Evolutionary conservation across 257 asterid species (phyloP).

Genomic region (Misopates orontium): DNA sequence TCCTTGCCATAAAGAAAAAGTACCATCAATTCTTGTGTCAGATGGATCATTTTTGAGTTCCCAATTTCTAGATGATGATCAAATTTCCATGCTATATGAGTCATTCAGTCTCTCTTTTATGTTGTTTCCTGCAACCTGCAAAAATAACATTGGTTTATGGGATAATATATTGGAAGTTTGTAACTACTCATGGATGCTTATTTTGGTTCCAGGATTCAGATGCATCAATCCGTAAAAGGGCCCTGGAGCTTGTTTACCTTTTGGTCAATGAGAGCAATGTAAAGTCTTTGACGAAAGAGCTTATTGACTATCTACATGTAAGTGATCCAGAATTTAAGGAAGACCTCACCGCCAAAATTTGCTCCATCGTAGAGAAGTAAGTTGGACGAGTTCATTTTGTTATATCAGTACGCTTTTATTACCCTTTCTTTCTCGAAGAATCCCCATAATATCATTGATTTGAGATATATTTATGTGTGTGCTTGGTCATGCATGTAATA

Average conservation of each 20-base stretch:
- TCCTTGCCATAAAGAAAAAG: not conserved
- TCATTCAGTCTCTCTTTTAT: too few species aligned
- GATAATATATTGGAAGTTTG: constrained; percentile 6
- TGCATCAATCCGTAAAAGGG: constrained; percentile 98
- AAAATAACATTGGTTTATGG: constrained; percentile 10
- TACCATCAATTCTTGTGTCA: constrained; percentile 15
- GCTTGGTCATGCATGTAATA: not conserved
- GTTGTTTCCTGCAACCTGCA: constrained; percentile 15
- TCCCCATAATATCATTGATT: constrained; percentile 11
- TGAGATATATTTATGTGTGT: constrained; percentile 10
- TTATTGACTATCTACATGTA: constrained; percentile 81
- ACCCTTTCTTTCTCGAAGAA: not conserved
- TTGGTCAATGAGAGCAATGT: constrained; percentile 87
- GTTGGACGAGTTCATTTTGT: constrained; percentile 39
- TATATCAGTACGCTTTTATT: constrained; percentile 22
- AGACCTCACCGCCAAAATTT: constrained; percentile 90
- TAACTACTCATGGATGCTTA: constrained; percentile 6
- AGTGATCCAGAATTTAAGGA: constrained; percentile 91
- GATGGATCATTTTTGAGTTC: too few species aligned
- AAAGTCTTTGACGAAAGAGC: constrained; percentile 84
- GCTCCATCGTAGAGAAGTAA: constrained; percentile 97
- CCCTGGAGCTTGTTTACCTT: constrained; percentile 92
- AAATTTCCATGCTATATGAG: too few species aligned
- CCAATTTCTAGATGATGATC: too few species aligned
- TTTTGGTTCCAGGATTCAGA: constrained; percentile 79